phyloP scores from a whole-genome alignment of 2,329 filamentous ascomycete species.

The Cryoendolithus antarcticus region DNA sequence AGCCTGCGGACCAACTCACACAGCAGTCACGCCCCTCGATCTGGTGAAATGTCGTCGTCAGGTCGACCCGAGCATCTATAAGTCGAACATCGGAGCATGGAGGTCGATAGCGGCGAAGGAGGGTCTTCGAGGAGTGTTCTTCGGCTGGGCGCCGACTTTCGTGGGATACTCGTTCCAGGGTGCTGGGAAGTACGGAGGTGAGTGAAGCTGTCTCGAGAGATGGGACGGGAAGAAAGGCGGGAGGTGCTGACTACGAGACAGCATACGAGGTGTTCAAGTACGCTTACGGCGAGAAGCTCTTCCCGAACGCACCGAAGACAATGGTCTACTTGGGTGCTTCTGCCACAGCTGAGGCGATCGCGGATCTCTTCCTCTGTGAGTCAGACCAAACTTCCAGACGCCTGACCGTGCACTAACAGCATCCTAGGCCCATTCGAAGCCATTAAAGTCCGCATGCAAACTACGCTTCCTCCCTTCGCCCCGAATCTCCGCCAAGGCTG shows the following conservation, averaged over 20 bases:
- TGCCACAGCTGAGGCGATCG: constrained; percentile 68
- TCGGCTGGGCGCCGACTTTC: constrained; percentile 77
- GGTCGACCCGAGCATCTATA: constrained; percentile 76
- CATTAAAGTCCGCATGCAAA: constrained; percentile 85
- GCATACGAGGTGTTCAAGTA: constrained; percentile 94
- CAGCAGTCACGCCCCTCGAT: constrained; percentile 75
- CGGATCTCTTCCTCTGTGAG: constrained; percentile 61
- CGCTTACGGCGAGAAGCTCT: constrained; percentile 65
- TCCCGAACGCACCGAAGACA: constrained; percentile 66
- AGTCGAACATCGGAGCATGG: constrained; percentile 77
- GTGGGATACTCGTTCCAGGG: constrained; percentile 76
- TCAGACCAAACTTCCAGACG: too few species aligned
- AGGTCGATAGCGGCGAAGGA: constrained; percentile 61
- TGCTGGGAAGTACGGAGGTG: constrained; percentile 69
- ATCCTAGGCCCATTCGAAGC: constrained; percentile 56
- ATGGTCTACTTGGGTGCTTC: constrained; percentile 63
- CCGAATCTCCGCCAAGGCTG: constrained; percentile 62
- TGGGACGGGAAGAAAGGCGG: too few species aligned
- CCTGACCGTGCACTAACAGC: too few species aligned
- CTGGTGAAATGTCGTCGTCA: constrained; percentile 85
- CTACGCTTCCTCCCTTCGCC: constrained; percentile 69
- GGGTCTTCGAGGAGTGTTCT: constrained; percentile 72
- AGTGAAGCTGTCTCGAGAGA: too few species aligned
- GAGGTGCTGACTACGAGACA: too few species aligned
- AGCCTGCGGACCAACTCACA: constrained; percentile 64